Percentiles rank a stretch among this genome's conserved stretches.
Evolutionary conservation across 2,329 filamentous ascomycete genomes (phyloP).

Genomic region (Madurella fahalii): DNA sequence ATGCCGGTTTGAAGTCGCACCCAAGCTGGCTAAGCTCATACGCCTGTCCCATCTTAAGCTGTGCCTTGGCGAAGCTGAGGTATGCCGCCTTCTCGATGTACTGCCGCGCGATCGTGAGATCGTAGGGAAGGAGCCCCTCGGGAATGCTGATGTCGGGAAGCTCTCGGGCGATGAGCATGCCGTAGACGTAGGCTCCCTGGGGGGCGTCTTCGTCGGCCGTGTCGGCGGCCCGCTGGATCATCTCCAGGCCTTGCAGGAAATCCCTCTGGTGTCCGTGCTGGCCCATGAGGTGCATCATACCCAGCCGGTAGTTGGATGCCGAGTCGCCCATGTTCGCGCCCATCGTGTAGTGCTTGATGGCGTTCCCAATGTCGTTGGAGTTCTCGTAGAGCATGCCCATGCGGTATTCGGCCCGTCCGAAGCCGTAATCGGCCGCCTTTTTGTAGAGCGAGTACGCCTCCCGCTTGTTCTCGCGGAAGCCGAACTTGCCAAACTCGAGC

Average conservation of each 20-base stretch:
- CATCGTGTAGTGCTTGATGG: conserved; percentile 82
- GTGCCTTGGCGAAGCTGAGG: conserved; percentile 91
- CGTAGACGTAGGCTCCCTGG: conserved; percentile 91
- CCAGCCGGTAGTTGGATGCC: conserved; percentile 78
- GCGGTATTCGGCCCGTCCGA: conserved; percentile 85
- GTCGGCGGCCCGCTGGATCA: conserved; percentile 79
- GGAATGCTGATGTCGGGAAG: conserved; percentile 87
- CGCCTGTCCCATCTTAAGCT: conserved; percentile 93
- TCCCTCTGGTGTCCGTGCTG: conserved; percentile 89
- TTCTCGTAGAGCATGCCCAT: conserved; percentile 99
- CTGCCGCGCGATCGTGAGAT: conserved; percentile 69
- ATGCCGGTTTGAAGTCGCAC: conserved; percentile 89
- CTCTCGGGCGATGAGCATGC: conserved; percentile 88
- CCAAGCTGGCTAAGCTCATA: conserved; percentile 92
- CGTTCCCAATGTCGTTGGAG: conserved; percentile 87
- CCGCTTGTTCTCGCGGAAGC: conserved; percentile 83
- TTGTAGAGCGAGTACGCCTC: conserved; percentile 88
- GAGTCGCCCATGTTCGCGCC: conserved; percentile 81
- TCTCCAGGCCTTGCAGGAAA: conserved; percentile 68
- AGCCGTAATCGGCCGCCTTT: conserved; percentile 79
- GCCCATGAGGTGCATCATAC: conserved; percentile 95
- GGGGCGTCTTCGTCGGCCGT: conserved; percentile 93
- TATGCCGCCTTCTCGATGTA: conserved; percentile 97
- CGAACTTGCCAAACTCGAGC: conserved; percentile 97
- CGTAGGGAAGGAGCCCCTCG: conserved; percentile 61